Conservation (phyloP, 805 yeast genomes). For the Naumovozyma dairenensis region DNA sequence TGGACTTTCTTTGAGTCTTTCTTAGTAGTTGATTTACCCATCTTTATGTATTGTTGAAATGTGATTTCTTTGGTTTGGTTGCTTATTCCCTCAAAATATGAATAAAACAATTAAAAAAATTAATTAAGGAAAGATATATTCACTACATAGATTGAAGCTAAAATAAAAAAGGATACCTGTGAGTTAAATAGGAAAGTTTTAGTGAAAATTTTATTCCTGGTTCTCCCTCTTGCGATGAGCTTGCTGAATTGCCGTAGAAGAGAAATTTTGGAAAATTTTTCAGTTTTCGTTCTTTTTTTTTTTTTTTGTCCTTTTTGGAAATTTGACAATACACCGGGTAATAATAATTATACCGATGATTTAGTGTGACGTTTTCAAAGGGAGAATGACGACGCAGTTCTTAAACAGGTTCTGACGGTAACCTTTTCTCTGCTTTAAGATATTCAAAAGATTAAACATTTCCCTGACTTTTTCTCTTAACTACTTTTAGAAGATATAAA, state of each 20-base stretch:
- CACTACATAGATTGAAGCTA: background rate
- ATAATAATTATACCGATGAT: too few species aligned
- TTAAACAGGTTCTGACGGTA: too few species aligned
- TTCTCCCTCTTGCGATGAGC: constrained; percentile 1
- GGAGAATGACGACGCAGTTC: too few species aligned
- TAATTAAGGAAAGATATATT: background rate
- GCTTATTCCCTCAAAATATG: background rate
- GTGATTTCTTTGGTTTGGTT: background rate
- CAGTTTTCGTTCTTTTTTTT: too few species aligned
- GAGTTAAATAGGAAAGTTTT: background rate
- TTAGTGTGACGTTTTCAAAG: too few species aligned
- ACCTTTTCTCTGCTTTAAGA: too few species aligned
- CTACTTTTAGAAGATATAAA: too few species aligned
- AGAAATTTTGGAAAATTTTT: constrained; percentile 1
- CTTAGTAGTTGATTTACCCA: constrained; percentile 24
- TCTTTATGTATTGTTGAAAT: constrained; percentile 1
- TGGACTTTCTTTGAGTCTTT: constrained; percentile 21
- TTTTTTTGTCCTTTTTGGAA: too few species aligned
- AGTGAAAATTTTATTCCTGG: background rate
- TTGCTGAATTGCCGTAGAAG: background rate
- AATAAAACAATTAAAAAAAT: too few species aligned
- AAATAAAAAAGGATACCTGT: background rate
- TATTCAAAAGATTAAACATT: too few species aligned
- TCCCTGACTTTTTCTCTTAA: too few species aligned
- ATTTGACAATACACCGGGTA: too few species aligned